Percentiles rank a stretch among this genome's conserved stretches.
Conservation (phyloP, 2,329 filamentous ascomycete species). For the Fusarium anthophilum region DNA sequence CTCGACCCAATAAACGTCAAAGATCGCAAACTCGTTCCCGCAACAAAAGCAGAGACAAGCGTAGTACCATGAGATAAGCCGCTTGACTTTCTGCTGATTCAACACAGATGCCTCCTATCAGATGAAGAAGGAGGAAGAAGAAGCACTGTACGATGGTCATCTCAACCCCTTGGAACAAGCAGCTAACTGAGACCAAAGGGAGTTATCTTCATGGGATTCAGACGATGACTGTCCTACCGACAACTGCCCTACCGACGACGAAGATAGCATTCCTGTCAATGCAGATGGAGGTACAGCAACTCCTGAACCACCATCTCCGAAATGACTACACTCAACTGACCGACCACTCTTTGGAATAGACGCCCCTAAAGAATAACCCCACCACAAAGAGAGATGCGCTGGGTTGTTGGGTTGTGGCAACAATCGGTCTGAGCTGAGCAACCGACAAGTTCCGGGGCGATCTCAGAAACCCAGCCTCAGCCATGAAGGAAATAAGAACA, state of each 20-base stretch:
- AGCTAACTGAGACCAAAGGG: neutral
- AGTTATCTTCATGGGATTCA: neutral
- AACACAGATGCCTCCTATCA: neutral
- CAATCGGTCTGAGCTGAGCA: neutral
- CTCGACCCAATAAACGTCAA: rapidly evolving
- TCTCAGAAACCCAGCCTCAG: neutral
- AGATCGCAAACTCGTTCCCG: no score
- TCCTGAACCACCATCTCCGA: neutral
- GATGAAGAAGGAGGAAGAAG: neutral
- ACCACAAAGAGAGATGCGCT: neutral
- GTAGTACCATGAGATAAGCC: neutral
- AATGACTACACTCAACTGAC: neutral
- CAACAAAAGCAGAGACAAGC: no score
- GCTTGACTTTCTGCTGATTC: neutral
- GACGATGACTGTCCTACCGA: neutral
- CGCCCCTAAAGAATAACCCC: neutral
- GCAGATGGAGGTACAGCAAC: neutral
- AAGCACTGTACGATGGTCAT: neutral
- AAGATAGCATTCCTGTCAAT: neutral
- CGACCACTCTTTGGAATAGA: neutral
- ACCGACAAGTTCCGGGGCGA: neutral
- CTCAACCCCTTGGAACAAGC: no score
- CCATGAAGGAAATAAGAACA: neutral
- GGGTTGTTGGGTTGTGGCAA: neutral
- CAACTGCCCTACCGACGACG: neutral